Evolutionary conservation across 805 yeast genomes (phyloP), one percentile per base, ranked within the genome.

Genomic region (Kodamaea lidongshanica): DNA sequence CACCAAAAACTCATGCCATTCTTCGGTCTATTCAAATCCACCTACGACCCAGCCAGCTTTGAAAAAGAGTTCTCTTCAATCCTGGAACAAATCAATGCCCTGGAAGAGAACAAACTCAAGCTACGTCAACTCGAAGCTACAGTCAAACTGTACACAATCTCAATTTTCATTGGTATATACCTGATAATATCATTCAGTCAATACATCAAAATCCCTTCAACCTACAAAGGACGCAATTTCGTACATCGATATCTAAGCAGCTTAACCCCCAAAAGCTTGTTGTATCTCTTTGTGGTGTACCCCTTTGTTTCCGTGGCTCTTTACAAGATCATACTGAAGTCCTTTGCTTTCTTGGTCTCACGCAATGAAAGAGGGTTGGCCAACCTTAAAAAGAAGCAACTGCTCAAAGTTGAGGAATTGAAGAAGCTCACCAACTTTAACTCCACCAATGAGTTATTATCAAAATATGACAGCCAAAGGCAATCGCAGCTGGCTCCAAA

Each of bases 351-450:
- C 23, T 36, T 54, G 28, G 44, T 54, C 16, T 39, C 36, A n/a
- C 40, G 44, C 35, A 47, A 51, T 34, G 39, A 46, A 16, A 39
- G 28, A 12, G 19, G 32, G 7, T 44, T 60, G 37, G 37, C 30
- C 17, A 22, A 32, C 23, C 52, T 77, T 30, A 54, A 7, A 33
- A 61, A 59, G 14, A 52, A 62, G 27, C 85, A 78, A 37, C 58
- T 61, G 33, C 54, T 54, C 15, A 75, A 77, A 48, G 66, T 82
- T 28, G 81, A 78, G 13, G 82, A 77, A 38, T 61, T 82, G 54
- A 83, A 83, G 54, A 63, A 70, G 34, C 67, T 74, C 46, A 82
- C 95, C 10, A 80, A 83, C 41, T 89, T 75, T 52, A 72, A 80
- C 44, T 68, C 78, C 9, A 83, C 95, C 1, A 77, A 76, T 52